These are phyloP conservation scores for Stephania yunnanensis DNA, from an alignment of 164 flowering plant genomes.

Conservation along the genomic window DNA sequence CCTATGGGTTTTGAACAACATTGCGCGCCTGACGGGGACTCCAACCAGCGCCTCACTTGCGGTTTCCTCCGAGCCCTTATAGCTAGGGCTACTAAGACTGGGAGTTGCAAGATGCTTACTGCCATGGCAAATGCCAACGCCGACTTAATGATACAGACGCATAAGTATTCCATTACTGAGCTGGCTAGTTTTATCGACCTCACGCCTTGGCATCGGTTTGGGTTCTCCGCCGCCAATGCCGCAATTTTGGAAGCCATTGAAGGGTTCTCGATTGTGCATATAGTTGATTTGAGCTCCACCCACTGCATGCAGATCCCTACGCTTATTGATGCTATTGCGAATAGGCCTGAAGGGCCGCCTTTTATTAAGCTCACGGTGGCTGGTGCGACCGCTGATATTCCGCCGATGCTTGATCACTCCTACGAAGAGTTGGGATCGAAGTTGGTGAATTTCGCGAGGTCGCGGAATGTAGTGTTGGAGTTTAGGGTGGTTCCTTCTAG, in stretches of 20 bases:
- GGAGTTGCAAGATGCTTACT: conserved; percentile 52
- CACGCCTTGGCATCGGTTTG: conserved; percentile 94
- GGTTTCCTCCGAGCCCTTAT: conserved; percentile 86
- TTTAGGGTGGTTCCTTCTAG: conserved; percentile 57
- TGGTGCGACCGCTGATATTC: conserved; percentile 33
- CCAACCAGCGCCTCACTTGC: conserved; percentile 74
- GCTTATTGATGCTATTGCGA: conserved; percentile 66
- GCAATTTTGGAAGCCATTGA: conserved; percentile 64
- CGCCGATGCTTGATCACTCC: conserved; percentile 65
- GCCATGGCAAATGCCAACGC: conserved; percentile 35
- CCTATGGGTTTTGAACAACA: conserved; percentile 93
- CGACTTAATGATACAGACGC: conserved; percentile 28
- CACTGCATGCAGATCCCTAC: conserved; percentile 99
- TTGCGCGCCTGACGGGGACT: conserved; percentile 88
- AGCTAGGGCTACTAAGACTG: conserved; percentile 58
- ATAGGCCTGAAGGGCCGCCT: conserved; percentile 52
- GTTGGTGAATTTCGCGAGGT: conserved; percentile 65
- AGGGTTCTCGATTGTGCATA: conserved; percentile 56
- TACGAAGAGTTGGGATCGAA: conserved; percentile 69
- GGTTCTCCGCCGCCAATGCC: conserved; percentile 91
- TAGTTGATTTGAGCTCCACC: conserved; percentile 72
- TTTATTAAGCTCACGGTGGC: conserved; percentile 62
- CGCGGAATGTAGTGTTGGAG: conserved; percentile 55
- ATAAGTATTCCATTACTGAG: conserved; percentile 63
- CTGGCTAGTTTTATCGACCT: conserved; percentile 77